Base-by-base conservation (phyloP, 2,329 filamentous ascomycete species). In the Pseudogymnoascus sp. region DNA sequence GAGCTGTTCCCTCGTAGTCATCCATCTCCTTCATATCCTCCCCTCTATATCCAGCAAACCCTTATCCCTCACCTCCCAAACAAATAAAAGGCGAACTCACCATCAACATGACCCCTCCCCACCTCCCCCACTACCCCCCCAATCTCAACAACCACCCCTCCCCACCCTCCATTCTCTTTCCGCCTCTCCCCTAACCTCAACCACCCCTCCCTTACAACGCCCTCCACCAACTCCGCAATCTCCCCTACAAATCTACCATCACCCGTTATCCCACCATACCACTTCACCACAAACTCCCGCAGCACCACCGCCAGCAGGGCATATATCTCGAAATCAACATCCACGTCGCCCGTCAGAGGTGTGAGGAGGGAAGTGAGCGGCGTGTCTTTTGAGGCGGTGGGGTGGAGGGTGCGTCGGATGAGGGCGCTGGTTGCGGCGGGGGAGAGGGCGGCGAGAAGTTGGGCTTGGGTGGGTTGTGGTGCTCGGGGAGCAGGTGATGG, bases 181-280 rank as follows among this genome's bases (percentile, higher is more conserved):
- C 84, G 78, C 96, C 89, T 77, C 21, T 28, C 44, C 4, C 93
- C 91, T 47, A 97, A 80, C 78, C 97, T 93, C 74, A 97, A 91
- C 65, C 97, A 50, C 1, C 13, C 80, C 47, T 96, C 68, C 68
- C 99, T 76, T 67, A 86, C 85, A 78, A 95, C 90, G 65, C 96
- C 74, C 76, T 97, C 93, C 23, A 96, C 83, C 71, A 88, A 86
- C 64, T 92, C 83, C 65, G 96, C 77, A 69, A 95, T 85, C 78
- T 96, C 89, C 69, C 89, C 87, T 65, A 95, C 87, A 73, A 99
- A 96, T 11, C 85, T 82, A 73, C 93, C 89, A 76, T 99, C 93
- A 3, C 91, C 86, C 1, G 93, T 97, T 74, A 99, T 95, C 75
- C 88, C 93, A 68, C 81, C 82, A 78, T 99, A 99, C 95, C 95